Conservation (phyloP, 202 grass and related monocot species). For the Elaeis oleifera region DNA sequence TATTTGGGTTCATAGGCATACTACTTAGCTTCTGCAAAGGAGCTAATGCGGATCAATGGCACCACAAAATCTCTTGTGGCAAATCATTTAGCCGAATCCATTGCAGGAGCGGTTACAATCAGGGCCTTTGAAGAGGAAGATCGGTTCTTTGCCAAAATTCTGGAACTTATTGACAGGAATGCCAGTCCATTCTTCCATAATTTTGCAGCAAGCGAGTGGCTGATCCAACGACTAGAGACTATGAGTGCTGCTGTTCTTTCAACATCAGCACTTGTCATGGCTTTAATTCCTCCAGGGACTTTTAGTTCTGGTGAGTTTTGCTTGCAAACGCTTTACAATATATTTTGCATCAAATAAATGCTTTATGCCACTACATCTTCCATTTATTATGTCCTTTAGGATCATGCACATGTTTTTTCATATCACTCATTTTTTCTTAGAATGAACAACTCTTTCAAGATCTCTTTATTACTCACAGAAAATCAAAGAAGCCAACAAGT, state of each 20-base stretch:
- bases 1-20: constrained; percentile 46
- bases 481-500: too few species aligned
- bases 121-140: constrained; percentile 54
- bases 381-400: too few species aligned
- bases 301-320: too few species aligned
- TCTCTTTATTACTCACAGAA: too few species aligned
- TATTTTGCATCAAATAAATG: too few species aligned
- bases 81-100: constrained; percentile 81
- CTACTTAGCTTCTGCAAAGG: constrained; percentile 83
- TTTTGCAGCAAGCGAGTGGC: constrained; percentile 72
- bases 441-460: too few species aligned
- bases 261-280: constrained; percentile 54
- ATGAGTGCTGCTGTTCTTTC: constrained; percentile 27
- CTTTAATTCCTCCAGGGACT: constrained; percentile 57
- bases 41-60: constrained; percentile 95
- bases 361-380: too few species aligned
- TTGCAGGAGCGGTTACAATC: constrained; percentile 70
- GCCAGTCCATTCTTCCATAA: constrained; percentile 74
- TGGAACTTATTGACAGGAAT: constrained; percentile 56
- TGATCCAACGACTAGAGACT: constrained; percentile 56
- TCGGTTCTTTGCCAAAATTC: constrained; percentile 63
- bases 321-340: too few species aligned
- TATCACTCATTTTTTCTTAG: too few species aligned
- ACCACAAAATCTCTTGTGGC: constrained; percentile 81
- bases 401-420: too few species aligned